Conservation (phyloP, 495 filamentous ascomycete species). For the Podospora bellae-mahoneyi region DNA sequence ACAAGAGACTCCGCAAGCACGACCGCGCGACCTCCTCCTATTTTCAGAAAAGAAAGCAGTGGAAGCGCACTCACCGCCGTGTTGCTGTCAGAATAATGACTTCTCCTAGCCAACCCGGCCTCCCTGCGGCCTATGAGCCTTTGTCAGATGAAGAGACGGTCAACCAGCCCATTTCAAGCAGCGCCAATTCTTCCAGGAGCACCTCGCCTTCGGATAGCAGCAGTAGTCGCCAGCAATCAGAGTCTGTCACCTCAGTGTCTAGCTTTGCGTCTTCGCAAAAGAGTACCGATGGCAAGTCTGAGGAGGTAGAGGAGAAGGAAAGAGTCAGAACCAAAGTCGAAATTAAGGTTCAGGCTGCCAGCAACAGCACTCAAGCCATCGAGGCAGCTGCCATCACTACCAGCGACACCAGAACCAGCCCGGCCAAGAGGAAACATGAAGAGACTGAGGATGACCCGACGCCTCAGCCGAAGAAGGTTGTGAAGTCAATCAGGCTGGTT, state of each 20-base stretch:
- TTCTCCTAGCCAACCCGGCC: background rate
- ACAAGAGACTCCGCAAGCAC: conserved; percentile 12
- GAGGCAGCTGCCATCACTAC: background rate
- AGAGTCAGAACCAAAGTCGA: background rate
- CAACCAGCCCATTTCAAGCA: background rate
- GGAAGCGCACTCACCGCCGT: conserved; percentile 11
- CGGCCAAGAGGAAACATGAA: background rate
- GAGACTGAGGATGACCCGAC: background rate
- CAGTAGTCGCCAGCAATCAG: background rate
- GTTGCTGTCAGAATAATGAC: background rate
- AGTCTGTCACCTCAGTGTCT: background rate
- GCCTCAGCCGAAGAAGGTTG: background rate
- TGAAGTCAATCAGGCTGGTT: background rate
- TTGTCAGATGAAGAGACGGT: background rate
- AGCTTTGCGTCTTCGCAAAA: background rate
- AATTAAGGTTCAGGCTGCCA: background rate
- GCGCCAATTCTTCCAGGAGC: background rate
- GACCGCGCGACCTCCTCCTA: conserved; percentile 12
- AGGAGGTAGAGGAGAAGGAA: background rate
- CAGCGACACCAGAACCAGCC: background rate
- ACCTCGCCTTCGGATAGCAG: conserved; percentile 7
- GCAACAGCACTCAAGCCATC: background rate
- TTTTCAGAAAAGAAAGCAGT: conserved; percentile 9
- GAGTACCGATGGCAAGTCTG: background rate
- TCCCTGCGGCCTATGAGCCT: background rate